These are phyloP conservation scores for Trichosporon coremiiforme DNA, from an alignment of 1,284 basidiomycete species.

Conservation along the genomic window DNA sequence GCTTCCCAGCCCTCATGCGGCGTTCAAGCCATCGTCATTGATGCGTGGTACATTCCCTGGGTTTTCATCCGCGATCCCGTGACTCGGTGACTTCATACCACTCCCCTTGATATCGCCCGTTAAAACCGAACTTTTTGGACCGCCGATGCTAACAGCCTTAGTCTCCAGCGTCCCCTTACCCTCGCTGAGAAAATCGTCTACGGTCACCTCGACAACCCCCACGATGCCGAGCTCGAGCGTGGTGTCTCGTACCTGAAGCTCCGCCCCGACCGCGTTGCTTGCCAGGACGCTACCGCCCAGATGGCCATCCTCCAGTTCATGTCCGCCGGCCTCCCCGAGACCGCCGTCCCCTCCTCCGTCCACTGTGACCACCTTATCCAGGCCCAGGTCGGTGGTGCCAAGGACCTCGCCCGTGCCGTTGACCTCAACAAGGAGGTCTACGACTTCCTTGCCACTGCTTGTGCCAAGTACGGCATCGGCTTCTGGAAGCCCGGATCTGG, in stretches of 20 bases:
- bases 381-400: conserved; percentile 88
- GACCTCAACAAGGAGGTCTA: conserved; percentile 99
- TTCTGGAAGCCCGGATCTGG: conserved; percentile 99
- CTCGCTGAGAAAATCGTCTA: conserved; percentile 98
- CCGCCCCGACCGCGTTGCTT: conserved; percentile 95
- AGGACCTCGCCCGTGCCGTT: conserved; percentile 90
- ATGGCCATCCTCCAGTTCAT: conserved; percentile 99
- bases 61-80: conserved; percentile 5
- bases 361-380: conserved; percentile 99
- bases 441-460: conserved; percentile 97
- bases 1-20: background rate
- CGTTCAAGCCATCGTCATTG: background rate
- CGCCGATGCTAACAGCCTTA: conserved; percentile 51
- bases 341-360: conserved; percentile 95
- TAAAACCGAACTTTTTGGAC: background rate
- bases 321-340: conserved; percentile 98
- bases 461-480: conserved; percentile 96
- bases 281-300: conserved; percentile 98
- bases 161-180: conserved; percentile 89
- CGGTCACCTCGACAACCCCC: conserved; percentile 93
- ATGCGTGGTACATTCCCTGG: conserved; percentile 1
- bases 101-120: background rate
- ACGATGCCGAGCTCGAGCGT: conserved; percentile 81
- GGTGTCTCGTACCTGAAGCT: conserved; percentile 94
- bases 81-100: conserved; percentile 7